Conservation (phyloP, 176 grass and related monocot species). For the Oryza coarctata region DNA sequence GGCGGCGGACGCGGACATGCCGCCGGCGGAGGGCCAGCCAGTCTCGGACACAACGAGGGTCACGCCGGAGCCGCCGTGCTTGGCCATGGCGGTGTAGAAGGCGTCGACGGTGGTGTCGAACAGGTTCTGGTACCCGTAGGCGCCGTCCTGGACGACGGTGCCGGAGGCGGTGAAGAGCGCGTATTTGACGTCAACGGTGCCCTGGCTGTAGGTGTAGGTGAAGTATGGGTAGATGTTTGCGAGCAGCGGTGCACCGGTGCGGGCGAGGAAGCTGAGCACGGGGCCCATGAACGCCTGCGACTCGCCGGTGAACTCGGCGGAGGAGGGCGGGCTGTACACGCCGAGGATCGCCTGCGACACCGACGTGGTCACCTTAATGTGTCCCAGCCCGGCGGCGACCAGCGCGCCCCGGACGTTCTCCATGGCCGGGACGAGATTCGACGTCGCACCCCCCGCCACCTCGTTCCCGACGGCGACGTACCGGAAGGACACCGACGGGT, state of each 20-base stretch:
- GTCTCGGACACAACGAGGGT: constrained; percentile 61
- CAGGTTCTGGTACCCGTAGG: constrained; percentile 63
- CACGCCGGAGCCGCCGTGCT: constrained; percentile 38
- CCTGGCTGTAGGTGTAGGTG: constrained; percentile 26
- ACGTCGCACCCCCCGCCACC: constrained; percentile 48
- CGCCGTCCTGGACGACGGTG: constrained; percentile 56
- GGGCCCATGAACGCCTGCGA: constrained; percentile 46
- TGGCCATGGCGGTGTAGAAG: constrained; percentile 53
- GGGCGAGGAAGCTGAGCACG: constrained; percentile 48
- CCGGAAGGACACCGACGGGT: constrained; percentile 54
- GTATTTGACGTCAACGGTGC: constrained; percentile 49
- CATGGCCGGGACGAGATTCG: constrained; percentile 65
- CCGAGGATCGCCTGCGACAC: constrained; percentile 65
- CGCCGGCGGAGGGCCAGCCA: constrained; percentile 66
- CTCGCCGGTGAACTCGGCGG: constrained; percentile 51
- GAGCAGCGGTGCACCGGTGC: constrained; percentile 44
- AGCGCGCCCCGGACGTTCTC: constrained; percentile 57
- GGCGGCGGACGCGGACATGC: background rate
- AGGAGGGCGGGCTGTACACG: constrained; percentile 58
- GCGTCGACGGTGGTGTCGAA: constrained; percentile 72
- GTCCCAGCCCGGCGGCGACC: constrained; percentile 37
- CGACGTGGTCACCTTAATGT: constrained; percentile 70
- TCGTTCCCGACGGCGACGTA: constrained; percentile 75
- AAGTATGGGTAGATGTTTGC: constrained; percentile 78
- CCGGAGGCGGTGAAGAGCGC: constrained; percentile 48